Percentiles rank a stretch among this genome's conserved stretches.
These are phyloP conservation scores for Fragaria vesca DNA, from an alignment of 306 rosid genomes.

Conservation along the genomic window DNA sequence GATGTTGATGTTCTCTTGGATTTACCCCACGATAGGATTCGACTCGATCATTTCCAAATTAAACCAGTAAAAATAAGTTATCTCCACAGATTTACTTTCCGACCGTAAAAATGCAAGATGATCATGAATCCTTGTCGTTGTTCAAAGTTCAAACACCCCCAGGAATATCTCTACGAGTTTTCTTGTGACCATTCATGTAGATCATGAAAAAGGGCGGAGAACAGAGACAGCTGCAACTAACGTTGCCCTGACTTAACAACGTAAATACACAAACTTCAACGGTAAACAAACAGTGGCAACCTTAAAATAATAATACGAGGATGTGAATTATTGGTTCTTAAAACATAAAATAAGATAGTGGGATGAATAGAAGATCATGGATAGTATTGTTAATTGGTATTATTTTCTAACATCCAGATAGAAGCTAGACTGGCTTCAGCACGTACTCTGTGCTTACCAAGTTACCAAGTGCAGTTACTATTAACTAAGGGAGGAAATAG, in stretches of 20 bases:
- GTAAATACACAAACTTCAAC: not conserved
- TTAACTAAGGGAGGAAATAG: not conserved
- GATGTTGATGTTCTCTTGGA: not conserved
- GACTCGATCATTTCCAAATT: not conserved
- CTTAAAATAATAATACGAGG: not conserved
- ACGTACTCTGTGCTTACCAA: too few relatives aligned
- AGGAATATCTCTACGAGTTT: constrained; percentile 23
- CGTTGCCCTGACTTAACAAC: not conserved
- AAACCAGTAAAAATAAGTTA: not conserved
- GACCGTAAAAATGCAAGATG: not conserved
- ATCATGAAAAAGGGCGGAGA: constrained; percentile 21
- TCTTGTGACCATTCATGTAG: constrained; percentile 33
- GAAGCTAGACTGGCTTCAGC: not conserved
- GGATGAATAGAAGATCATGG: constrained; percentile 16
- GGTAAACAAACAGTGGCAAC: constrained; percentile 4
- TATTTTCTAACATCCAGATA: constrained; percentile 21
- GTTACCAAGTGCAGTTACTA: not conserved
- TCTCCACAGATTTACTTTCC: not conserved
- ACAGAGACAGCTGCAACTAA: constrained; percentile 9
- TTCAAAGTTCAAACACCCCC: constrained; percentile 37
- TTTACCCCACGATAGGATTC: not conserved
- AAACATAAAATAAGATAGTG: constrained; percentile 14
- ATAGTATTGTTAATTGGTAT: not conserved
- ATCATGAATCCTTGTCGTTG: constrained; percentile 35
- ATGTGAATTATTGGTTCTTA: constrained; percentile 15